Base-by-base conservation (phyloP, 1,284 basidiomycete species). In the Peniophora sp. region DNA sequence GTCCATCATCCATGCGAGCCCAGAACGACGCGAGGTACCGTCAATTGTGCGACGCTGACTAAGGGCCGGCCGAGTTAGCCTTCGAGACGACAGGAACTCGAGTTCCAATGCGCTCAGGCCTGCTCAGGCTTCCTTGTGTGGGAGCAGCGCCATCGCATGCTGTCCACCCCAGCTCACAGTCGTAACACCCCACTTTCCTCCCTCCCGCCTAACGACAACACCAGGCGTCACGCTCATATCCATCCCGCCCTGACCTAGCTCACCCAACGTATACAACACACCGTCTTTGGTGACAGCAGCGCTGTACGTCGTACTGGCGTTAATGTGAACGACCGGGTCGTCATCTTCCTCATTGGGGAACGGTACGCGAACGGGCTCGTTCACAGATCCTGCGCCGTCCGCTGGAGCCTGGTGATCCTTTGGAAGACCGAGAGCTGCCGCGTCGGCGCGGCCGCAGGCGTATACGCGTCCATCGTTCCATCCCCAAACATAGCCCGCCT, bases 1-100 rank as follows among this genome's bases (percentile, higher is more conserved):
- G 80, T 20, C 67, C 62, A 32, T 81, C n/a, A n/a, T n/a, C n/a
- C n/a, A n/a, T n/a, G 77, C 23, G 60, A 68, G 17, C 91, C 93
- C 16, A 97, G 74, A 2, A 78, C 75, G 45, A 96, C 76, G 58
- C 85, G 85, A 62, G 92, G 90, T 85, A 46, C 87, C 91, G 61
- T 91, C 85, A 44, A 90, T 83, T 67, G 89, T 90, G 49, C 89
- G 82, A 49, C 92, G 80, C 65, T 91, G 55, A 92, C 72, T 55
- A 94, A 85, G 61, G 85, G 85, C 52, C 91, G 84, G 46, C 93
- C 93, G 22, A 95, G 81, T 61, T 95, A 92, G 55, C 82, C 80
- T 62, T 92, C n/a, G n/a, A n/a, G n/a, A n/a, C n/a, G n/a, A n/a
- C n/a, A n/a, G n/a, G n/a, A n/a, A n/a, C n/a, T n/a, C n/a, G n/a